Evolutionary conservation across 2,329 filamentous ascomycete genomes (phyloP).

Genomic region (Cytospora schulzeri): DNA sequence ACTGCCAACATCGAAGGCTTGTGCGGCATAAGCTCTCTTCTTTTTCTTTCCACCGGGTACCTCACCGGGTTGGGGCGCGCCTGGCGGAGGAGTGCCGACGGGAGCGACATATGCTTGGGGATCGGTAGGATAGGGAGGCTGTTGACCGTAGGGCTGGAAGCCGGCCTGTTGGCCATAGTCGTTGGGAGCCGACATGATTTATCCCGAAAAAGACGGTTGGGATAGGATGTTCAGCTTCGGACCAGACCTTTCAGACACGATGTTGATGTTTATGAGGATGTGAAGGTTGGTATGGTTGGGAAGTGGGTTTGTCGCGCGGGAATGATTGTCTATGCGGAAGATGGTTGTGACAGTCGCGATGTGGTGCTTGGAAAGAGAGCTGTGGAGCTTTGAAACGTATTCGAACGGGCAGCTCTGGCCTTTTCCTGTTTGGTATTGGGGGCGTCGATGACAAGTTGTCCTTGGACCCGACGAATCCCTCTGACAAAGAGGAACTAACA

Average conservation of each 20-base stretch:
- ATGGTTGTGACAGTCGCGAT: conserved; percentile 17
- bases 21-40: conserved; percentile 91
- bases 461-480: conserved; percentile 13
- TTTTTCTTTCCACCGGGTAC: conserved; percentile 69
- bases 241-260: conserved; percentile 27
- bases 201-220: conserved; percentile 32
- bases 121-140: conserved; percentile 42
- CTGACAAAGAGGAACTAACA: not conserved
- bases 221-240: conserved; percentile 30
- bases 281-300: not conserved
- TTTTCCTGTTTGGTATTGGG: conserved; percentile 21
- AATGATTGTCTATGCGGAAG: not conserved
- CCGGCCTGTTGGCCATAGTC: conserved; percentile 56
- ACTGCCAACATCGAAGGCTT: conserved; percentile 88
- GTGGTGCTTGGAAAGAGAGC: conserved; percentile 2
- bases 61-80: conserved; percentile 36
- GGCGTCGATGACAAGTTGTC: conserved; percentile 24
- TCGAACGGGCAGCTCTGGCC: conserved; percentile 21
- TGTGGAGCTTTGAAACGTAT: conserved; percentile 20
- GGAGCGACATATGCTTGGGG: conserved; percentile 42
- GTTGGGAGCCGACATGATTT: conserved; percentile 59
- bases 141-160: conserved; percentile 44
- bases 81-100: conserved; percentile 38
- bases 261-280: not conserved
- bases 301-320: conserved; percentile 8